Conservation (phyloP, 108 stramenopile species). For the Parietichytrium sp. region DNA sequence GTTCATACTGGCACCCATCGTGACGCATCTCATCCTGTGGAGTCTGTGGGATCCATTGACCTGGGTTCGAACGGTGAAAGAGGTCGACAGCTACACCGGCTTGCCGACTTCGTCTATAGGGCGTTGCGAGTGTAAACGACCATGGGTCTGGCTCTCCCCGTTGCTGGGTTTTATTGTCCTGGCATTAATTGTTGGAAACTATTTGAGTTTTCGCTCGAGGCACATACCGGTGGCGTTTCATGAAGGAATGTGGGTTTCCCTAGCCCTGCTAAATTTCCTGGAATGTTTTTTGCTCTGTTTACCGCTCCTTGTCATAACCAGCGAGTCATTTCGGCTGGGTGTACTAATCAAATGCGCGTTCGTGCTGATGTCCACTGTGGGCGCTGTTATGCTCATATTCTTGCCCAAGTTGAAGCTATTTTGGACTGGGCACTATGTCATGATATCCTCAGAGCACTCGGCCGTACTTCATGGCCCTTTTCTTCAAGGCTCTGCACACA, state of each 20-base stretch:
- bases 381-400: slow-evolving; percentile 17
- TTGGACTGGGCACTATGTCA: too few relatives aligned
- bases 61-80: not conserved
- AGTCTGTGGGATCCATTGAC: not conserved
- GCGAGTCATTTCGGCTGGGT: too few relatives aligned
- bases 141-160: not conserved
- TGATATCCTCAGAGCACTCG: too few relatives aligned
- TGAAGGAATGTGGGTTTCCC: not conserved
- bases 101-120: not conserved
- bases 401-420: slow-evolving; percentile 34
- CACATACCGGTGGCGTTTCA: not conserved
- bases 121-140: not conserved
- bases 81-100: not conserved
- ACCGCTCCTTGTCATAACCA: not conserved
- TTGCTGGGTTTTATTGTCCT: not conserved
- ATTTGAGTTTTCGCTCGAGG: not conserved
- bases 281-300: slow-evolving; percentile 5
- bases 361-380: not conserved
- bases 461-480: too few relatives aligned
- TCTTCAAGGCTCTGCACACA: too few relatives aligned
- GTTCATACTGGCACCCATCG: not conserved
- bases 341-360: too few relatives aligned
- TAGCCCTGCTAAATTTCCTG: not conserved
- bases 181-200: not conserved
- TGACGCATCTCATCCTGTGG: not conserved